Evolutionary conservation across 2,329 filamentous ascomycete species (phyloP).

Genomic region (Dothidotthia symphoricarpi): DNA sequence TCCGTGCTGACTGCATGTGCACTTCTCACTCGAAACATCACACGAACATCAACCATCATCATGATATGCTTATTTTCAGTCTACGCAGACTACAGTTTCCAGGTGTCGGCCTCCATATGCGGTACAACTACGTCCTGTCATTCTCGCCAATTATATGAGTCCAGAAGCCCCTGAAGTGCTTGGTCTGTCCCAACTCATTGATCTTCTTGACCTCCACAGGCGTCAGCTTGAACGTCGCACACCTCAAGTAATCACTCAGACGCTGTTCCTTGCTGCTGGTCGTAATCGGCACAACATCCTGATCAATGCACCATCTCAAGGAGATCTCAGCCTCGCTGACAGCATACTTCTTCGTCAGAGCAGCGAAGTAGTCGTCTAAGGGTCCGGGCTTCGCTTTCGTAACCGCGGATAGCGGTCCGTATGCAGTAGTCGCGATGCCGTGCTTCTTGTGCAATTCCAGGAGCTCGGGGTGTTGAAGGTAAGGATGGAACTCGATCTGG

Average conservation of each 20-base stretch:
- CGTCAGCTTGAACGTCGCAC: conserved; percentile 58
- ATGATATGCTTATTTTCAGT: no score
- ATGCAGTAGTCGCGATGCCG: conserved; percentile 50
- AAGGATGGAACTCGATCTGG: conserved; percentile 69
- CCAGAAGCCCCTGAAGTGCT: conserved; percentile 64
- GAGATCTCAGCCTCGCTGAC: conserved; percentile 58
- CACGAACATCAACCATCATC: no score
- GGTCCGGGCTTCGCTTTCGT: conserved; percentile 58
- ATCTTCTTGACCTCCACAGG: conserved; percentile 54
- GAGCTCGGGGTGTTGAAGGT: conserved; percentile 61
- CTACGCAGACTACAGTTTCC: no score
- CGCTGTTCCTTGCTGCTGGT: conserved; percentile 61
- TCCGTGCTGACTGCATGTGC: no score
- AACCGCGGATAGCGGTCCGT: conserved; percentile 50
- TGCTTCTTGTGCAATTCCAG: conserved; percentile 54
- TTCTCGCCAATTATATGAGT: conserved; percentile 44
- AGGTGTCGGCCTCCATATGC: neutral
- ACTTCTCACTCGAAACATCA: no score
- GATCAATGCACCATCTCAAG: conserved; percentile 61
- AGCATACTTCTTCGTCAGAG: conserved; percentile 60
- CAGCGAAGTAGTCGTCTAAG: conserved; percentile 52
- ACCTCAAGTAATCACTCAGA: conserved; percentile 57
- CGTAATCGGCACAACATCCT: conserved; percentile 58
- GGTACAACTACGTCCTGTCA: conserved; percentile 47
- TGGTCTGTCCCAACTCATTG: conserved; percentile 55